Conservation (phyloP, 768 basidiomycete genomes). For the Naematelia aurantialba region DNA sequence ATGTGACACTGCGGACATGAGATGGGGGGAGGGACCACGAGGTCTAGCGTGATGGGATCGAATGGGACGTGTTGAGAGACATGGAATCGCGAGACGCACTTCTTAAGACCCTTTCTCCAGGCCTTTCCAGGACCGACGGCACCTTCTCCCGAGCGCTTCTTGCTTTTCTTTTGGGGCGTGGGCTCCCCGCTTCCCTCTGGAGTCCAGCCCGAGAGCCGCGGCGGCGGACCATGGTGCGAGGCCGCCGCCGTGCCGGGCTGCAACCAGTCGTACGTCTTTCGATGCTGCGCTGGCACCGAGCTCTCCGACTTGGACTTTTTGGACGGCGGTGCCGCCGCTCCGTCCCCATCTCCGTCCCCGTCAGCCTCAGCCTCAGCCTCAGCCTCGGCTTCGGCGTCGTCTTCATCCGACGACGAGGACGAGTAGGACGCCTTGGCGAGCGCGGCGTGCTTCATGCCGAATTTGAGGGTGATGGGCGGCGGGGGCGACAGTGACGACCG, state of each 20-base stretch:
- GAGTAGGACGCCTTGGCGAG: constrained; percentile 16
- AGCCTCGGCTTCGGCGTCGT: constrained; percentile 3
- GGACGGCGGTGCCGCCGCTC: neutral
- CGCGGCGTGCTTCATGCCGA: constrained; percentile 27
- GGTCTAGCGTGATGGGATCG: neutral
- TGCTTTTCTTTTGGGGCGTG: constrained; percentile 22
- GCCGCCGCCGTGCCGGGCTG: constrained; percentile 31
- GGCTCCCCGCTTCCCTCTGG: constrained; percentile 11
- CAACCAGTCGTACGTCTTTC: constrained; percentile 42
- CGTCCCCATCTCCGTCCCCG: neutral
- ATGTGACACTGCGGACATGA: neutral
- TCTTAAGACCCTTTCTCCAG: constrained; percentile 37
- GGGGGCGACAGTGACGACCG: constrained; percentile 44
- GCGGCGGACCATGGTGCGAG: constrained; percentile 35
- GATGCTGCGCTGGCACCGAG: constrained; percentile 16
- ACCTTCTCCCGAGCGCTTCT: constrained; percentile 24
- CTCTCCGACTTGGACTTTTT: constrained; percentile 5
- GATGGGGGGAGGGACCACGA: neutral
- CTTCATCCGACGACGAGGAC: constrained; percentile 17
- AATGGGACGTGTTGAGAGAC: neutral
- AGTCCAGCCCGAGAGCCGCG: neutral
- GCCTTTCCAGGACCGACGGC: constrained; percentile 29
- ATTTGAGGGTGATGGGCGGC: constrained; percentile 40
- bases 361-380: constrained; percentile 1
- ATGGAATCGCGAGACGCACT: constrained; percentile 23